Conservation (phyloP, 768 basidiomycete species). For the Pholiota microspora region DNA sequence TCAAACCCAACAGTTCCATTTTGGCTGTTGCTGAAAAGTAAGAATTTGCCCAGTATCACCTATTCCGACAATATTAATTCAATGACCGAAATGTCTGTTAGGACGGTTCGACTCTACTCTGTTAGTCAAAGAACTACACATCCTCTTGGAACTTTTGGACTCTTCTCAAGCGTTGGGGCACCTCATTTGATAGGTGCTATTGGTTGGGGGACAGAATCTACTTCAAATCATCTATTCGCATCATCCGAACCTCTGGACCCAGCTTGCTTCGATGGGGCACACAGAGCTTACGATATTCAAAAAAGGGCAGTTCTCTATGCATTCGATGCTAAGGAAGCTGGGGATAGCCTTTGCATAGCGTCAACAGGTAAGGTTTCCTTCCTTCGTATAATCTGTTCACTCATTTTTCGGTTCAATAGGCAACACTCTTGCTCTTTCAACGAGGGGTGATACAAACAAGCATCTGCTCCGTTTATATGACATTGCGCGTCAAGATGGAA, state of each 20-base stretch:
- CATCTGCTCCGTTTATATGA: slow-evolving; percentile 54
- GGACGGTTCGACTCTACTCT: slow-evolving; percentile 22
- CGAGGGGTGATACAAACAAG: slow-evolving; percentile 22
- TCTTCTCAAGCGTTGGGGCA: slow-evolving; percentile 15
- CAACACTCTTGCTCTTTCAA: slow-evolving; percentile 30
- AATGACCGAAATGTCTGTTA: slow-evolving; percentile 10
- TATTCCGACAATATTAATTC: too few species aligned
- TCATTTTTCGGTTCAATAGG: slow-evolving; percentile 20
- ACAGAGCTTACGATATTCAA: slow-evolving; percentile 48
- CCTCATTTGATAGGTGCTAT: slow-evolving; percentile 41
- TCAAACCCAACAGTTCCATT: slow-evolving; percentile 37
- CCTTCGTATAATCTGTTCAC: neutral
- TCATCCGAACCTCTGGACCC: slow-evolving; percentile 47
- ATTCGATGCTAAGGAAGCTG: slow-evolving; percentile 48
- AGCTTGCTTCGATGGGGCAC: slow-evolving; percentile 35
- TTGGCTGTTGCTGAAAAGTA: slow-evolving; percentile 45
- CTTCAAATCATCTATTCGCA: slow-evolving; percentile 44
- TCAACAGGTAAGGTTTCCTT: slow-evolving; percentile 35
- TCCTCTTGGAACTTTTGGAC: slow-evolving; percentile 7
- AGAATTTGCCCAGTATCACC: too few species aligned
- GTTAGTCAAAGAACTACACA: slow-evolving; percentile 4
- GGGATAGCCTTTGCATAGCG: slow-evolving; percentile 50
- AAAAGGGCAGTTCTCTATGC: slow-evolving; percentile 21
- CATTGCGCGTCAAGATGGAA: slow-evolving; percentile 30
- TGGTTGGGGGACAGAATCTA: slow-evolving; percentile 47